Conservation (phyloP, 768 basidiomycete species). For the Harrya chromipes region DNA sequence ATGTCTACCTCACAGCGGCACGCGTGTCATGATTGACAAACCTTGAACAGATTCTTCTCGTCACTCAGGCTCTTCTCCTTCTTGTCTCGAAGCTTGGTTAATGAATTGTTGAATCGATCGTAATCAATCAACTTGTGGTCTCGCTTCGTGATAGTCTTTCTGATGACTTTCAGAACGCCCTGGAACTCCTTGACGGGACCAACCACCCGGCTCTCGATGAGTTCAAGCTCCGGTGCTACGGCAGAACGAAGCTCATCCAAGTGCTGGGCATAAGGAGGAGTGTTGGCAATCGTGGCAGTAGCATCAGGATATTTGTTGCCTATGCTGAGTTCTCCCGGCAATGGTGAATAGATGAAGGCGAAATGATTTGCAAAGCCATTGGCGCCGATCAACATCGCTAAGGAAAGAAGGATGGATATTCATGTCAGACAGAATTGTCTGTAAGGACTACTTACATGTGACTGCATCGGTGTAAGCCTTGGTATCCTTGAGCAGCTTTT, state of each 20-base stretch:
- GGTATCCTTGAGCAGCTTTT: constrained; percentile 91
- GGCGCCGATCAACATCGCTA: constrained; percentile 67
- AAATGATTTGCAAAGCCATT: constrained; percentile 64
- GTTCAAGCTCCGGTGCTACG: constrained; percentile 86
- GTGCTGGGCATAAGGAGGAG: constrained; percentile 63
- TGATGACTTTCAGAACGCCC: constrained; percentile 77
- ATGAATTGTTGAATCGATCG: constrained; percentile 93
- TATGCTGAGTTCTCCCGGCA: constrained; percentile 75
- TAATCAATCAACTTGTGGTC: constrained; percentile 97
- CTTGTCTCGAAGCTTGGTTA: constrained; percentile 96
- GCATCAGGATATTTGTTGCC: constrained; percentile 75
- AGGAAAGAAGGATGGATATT: constrained; percentile 1
- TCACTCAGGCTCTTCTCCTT: constrained; percentile 95
- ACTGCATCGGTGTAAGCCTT: constrained; percentile 85
- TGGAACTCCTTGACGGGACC: constrained; percentile 90
- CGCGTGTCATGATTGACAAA: constrained; percentile 27
- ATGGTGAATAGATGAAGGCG: constrained; percentile 58
- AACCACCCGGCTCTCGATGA: constrained; percentile 84
- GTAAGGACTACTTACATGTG: constrained; percentile 41
- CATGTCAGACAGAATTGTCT: neutral
- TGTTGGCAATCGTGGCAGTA: constrained; percentile 73
- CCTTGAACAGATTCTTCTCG: constrained; percentile 97
- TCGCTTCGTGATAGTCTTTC: constrained; percentile 94
- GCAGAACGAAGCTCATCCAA: constrained; percentile 82
- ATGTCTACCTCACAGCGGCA: neutral